Conservation (phyloP, 2,329 filamentous ascomycete species). For the Colletotrichum phormii region DNA sequence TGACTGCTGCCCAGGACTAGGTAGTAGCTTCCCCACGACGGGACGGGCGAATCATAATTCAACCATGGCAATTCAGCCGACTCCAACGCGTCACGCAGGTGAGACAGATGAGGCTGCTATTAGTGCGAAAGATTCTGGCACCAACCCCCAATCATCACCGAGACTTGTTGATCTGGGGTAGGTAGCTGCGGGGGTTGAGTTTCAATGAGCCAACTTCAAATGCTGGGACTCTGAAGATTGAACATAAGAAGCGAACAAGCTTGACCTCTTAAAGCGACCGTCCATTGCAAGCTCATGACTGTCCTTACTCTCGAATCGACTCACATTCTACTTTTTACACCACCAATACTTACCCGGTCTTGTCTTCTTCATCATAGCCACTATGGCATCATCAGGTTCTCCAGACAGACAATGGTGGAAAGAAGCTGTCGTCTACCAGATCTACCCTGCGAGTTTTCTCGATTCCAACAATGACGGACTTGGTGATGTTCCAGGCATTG, state of each 20-base stretch:
- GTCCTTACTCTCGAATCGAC: background rate
- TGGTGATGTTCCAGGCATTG: slow-evolving; percentile 40
- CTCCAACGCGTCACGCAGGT: background rate
- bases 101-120: background rate
- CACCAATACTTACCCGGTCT: background rate
- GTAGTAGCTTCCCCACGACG: background rate
- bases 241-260: background rate
- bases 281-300: background rate
- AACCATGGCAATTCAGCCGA: background rate
- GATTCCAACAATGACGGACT: slow-evolving; percentile 41
- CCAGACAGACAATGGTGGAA: slow-evolving; percentile 60
- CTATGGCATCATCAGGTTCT: background rate
- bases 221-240: background rate
- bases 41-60: background rate
- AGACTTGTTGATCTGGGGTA: background rate
- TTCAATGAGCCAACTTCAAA: background rate
- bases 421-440: slow-evolving; percentile 65
- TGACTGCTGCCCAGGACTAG: background rate
- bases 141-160: background rate
- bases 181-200: background rate
- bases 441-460: slow-evolving; percentile 57
- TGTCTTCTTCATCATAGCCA: background rate
- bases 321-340: background rate
- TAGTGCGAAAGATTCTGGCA: background rate
- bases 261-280: background rate